Evolutionary conservation across 2,329 filamentous ascomycete genomes (phyloP), one percentile per base, ranked within the genome.

Genomic region (Colletotrichum cereale): DNA sequence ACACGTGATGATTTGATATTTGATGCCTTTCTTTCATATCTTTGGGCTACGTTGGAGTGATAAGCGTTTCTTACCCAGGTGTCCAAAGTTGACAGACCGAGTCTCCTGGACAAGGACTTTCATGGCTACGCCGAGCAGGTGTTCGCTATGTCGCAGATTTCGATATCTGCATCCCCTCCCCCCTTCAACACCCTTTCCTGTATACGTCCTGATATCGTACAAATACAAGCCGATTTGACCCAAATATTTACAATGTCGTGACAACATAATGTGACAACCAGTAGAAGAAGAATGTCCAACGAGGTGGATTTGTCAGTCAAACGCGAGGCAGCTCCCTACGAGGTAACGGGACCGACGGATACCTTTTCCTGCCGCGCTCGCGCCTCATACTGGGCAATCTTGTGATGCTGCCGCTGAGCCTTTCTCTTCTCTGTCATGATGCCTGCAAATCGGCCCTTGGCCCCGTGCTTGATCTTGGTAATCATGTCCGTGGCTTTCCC

Each of bases 401-500:
- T 78, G 3, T 80, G 75, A 31, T 69, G 76, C 47, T 82, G 78
- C 72, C 77, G 85, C 61, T 84, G 80, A 44, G 79, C 82, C 62
- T 86, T 86, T 53, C 84, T 87, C 78, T 87, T 90, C 65, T 86
- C 83, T 0, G 82, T 84, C 76, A 87, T 85, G 68, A 88, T 81
- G 42, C 77, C 84, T 34, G 85, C 83, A 78, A 88, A 94, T 83
- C 83, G 89, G 73, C 82, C 93, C 80, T 85, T 89, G 1, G 93
- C 94, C 0, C 96, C 96, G 78, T 96, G 93, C 80, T 92, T 96
- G 73, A 97, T 79, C 81, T 97, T 97, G 10, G 94, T 97, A 74
- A 98, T 97, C 92, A 97, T 95, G 79, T 98, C 95, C 5, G 88
- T 88, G 5, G 95, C 95, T 78, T 90, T 90, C 10, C 96, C 96